These are phyloP conservation scores for Penicillium hordei DNA, from an alignment of 2,329 filamentous ascomycete species.

Conservation along the genomic window DNA sequence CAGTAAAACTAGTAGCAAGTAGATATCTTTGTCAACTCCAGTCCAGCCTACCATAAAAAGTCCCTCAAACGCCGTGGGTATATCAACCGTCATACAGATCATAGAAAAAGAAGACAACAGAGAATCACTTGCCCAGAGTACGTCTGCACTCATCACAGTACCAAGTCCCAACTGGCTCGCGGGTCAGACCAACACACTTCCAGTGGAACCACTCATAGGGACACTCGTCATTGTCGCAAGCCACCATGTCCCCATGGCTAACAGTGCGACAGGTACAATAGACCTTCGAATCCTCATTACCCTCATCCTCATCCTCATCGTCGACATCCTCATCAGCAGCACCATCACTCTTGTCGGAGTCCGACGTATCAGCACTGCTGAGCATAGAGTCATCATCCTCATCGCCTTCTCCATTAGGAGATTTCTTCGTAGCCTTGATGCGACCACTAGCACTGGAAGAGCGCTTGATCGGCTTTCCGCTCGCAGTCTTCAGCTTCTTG, in stretches of 20 bases:
- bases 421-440: conserved; percentile 44
- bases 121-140: conserved; percentile 38
- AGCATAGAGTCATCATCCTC: conserved; percentile 55
- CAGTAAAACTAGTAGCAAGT: neutral
- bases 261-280: conserved; percentile 68
- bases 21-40: neutral
- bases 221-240: conserved; percentile 65
- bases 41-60: neutral
- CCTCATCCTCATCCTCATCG: conserved; percentile 52
- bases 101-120: conserved; percentile 3
- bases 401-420: conserved; percentile 41
- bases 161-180: conserved; percentile 60
- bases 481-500: conserved; percentile 39
- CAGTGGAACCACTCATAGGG: conserved; percentile 68
- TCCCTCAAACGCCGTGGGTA: conserved; percentile 20
- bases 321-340: conserved; percentile 44
- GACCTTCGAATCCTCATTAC: conserved; percentile 59
- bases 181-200: conserved; percentile 61
- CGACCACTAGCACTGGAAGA: conserved; percentile 43
- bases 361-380: conserved; percentile 51
- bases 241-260: conserved; percentile 67
- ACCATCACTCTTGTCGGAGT: conserved; percentile 44
- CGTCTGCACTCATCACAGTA: conserved; percentile 55
- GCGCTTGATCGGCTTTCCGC: conserved; percentile 43
- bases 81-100: conserved; percentile 18